Evolutionary conservation across 768 basidiomycete genomes (phyloP), one percentile per base, ranked within the genome.

Genomic region (Hypsizygus marmoreus): DNA sequence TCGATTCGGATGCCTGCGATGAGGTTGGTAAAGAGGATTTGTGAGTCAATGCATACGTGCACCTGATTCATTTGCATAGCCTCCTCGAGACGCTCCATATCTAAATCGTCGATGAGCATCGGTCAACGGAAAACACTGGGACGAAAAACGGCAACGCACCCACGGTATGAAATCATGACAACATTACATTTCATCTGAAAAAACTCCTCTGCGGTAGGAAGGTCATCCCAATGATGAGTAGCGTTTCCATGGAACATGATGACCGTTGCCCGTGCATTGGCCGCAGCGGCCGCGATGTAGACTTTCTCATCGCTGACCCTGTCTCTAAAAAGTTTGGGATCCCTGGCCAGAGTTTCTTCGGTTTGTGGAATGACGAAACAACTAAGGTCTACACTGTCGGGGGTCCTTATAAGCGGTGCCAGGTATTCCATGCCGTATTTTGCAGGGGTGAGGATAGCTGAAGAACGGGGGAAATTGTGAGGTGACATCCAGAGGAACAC

Each of bases 191-290:
- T 74, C 74, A 84, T 76, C 54, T 75, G 71, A 14, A 76, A 82
- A 55, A 94, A 88, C 23, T 82, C 67, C 22, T 70, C 68, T 0
- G 86, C 91, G 13, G 85, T 62, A 3, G 84, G 81, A 43, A 91
- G 72, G 1, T 88, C 75, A 56, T 92, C 86, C 4, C 90, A 89
- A 32, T 80, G 72, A 52, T 87, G 85, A 49, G 82, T 84, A 0
- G 79, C 82, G 50, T 89, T 88, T 2, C 93, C 94, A 56, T 95
- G 93, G 46, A 95, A 91, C 75, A 95, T 81, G 30, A 97, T 66
- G 4, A 95, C 73, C 0, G 91, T 94, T 6, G 90, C 91, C 10
- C 84, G 70, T 13, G 54, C 52, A 19, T 54, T 43, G 5, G 50
- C 37, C n/a, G 50, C 51, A 2, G 49, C 55, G 8, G 46, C 45